Conservation (phyloP, 371 early-diverging fungal species). For the Entomophthora muscae region DNA sequence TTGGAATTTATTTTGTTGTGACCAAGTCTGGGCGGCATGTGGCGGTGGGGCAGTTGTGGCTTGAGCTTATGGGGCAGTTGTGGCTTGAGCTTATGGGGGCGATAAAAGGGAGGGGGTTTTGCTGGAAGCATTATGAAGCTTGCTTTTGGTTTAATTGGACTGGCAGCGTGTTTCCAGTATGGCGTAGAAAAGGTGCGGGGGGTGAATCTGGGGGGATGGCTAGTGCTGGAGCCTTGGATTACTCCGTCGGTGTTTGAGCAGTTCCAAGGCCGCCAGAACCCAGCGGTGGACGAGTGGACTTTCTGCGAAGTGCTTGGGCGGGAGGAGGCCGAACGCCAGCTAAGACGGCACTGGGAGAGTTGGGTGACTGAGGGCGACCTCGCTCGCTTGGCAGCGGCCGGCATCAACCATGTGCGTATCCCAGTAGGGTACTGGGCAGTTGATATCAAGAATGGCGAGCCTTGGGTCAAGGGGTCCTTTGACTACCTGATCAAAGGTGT, state of each 20-base stretch:
- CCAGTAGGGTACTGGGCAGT: slow-evolving; percentile 62
- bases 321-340: slow-evolving; percentile 24
- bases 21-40: too few relatives aligned
- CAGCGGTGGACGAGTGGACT: slow-evolving; percentile 39
- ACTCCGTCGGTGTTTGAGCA: slow-evolving; percentile 52
- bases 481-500: slow-evolving; percentile 34
- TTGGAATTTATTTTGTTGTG: too few relatives aligned
- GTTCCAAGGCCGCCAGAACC: slow-evolving; percentile 16
- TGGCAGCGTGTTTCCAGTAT: not conserved
- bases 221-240: slow-evolving; percentile 44
- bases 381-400: slow-evolving; percentile 30
- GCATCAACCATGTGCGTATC: slow-evolving; percentile 54
- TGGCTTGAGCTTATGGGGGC: too few relatives aligned
- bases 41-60: too few relatives aligned
- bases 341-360: slow-evolving; percentile 36
- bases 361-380: slow-evolving; percentile 59
- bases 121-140: too few relatives aligned
- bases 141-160: not conserved
- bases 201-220: slow-evolving; percentile 40
- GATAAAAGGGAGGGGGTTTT: too few relatives aligned
- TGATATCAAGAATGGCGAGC: slow-evolving; percentile 25
- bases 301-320: slow-evolving; percentile 41
- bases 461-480: slow-evolving; percentile 28
- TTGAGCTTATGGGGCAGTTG: too few relatives aligned
- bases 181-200: slow-evolving; percentile 20